Evolutionary conservation across 129 eudicot species (phyloP).

Genomic region (Tagetes patula): DNA sequence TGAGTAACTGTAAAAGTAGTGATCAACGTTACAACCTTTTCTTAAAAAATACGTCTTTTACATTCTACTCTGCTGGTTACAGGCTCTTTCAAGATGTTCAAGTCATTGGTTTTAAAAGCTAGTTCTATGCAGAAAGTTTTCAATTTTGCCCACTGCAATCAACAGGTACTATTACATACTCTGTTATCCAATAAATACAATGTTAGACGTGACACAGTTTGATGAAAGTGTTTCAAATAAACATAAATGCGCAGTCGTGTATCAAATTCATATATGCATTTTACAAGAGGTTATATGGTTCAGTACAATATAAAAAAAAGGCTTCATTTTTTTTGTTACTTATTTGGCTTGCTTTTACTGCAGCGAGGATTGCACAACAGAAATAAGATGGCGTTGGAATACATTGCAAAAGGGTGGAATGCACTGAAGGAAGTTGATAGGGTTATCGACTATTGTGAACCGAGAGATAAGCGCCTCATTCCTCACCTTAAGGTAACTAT

Average conservation of each 20-base stretch:
- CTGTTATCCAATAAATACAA: neutral
- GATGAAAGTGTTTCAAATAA: neutral
- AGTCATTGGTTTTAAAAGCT: constrained; percentile 41
- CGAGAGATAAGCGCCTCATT: constrained; percentile 79
- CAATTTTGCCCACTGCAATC: constrained; percentile 29
- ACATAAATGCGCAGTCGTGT: neutral
- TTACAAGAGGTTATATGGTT: neutral
- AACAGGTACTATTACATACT: constrained; percentile 28
- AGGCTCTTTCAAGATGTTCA: constrained; percentile 45
- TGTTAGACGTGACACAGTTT: neutral
- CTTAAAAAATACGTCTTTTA: neutral
- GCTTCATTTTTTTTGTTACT: neutral
- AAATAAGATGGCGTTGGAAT: constrained; percentile 80
- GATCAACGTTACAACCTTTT: neutral
- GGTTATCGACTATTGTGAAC: constrained; percentile 81
- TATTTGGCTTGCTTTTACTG: neutral
- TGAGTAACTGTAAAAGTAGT: neutral
- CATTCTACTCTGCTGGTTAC: constrained; percentile 2
- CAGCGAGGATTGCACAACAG: constrained; percentile 83
- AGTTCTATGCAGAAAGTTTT: constrained; percentile 19
- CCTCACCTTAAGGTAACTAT: constrained; percentile 70
- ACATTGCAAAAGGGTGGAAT: constrained; percentile 86
- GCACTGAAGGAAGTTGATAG: constrained; percentile 86
- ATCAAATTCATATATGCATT: neutral
- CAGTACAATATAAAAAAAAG: neutral